Base-by-base conservation (phyloP, 169 alveolate genomes). In the Eimeria zaria region DNA sequence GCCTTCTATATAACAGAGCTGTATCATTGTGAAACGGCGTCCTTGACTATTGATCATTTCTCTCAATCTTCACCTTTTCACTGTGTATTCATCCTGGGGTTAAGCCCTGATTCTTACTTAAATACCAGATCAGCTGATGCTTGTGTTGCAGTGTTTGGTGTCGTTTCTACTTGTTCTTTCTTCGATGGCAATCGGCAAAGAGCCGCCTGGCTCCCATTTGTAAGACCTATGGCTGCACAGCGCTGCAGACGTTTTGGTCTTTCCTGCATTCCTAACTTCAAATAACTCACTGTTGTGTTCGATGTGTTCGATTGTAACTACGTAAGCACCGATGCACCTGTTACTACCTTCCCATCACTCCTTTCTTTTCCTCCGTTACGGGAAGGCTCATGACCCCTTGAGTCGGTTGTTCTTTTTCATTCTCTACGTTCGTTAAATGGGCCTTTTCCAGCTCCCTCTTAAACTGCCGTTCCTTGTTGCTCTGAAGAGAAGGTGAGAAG, bases 311-410 rank as follows among this genome's bases (percentile, higher is more conserved):
- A 2, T 11, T 64, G 74, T 8, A 24, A 27, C 4, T 64, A 64
- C 39, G 8, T 67, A 22, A 30, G 27, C 6, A 1, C 20, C 20
- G 0, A 7, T 22, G 5, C 46, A 14, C 4, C 12, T 11, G 4
- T 22, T 24, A 62, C 78, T 67, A 67, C 27, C 46, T 8, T 51
- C 55, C 67, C 92, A 85, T 60, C 36, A 85, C 74, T 8, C 92
- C 92, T 71, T 85, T 85, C 80, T 58, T 53, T 60, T 85, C 92
- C 64, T 58, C 92, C 46, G 78, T 27, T 7, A 85, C 44, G 8
- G 92, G 92, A 0, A 85, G 92, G 22, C 80, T 85, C 80, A 85
- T 85, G 20, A 85, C 92, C 39, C 92, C 92, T 85, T 85, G 92
- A 7, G 76, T 85, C 9, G 74, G 92, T 24, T 85, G 92, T 5